phyloP scores from a whole-genome alignment of 139 green algal species.

The Tetradesmus obliquus region DNA sequence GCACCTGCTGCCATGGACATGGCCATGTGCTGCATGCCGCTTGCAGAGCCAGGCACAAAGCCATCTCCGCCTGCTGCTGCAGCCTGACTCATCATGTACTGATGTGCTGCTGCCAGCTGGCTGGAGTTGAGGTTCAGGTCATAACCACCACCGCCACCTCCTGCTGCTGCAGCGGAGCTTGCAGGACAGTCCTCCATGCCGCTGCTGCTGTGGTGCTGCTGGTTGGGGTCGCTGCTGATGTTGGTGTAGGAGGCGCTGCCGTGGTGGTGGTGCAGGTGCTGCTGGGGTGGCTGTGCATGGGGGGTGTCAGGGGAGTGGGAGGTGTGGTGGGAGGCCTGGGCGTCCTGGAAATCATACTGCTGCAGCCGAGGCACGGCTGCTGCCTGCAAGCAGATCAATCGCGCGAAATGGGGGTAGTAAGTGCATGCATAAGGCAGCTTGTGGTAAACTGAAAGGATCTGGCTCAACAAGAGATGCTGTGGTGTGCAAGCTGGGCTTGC shows the following conservation, averaged over 20 bases:
- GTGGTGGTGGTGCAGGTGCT: background rate
- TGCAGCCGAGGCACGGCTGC: background rate
- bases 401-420: too few relatives aligned
- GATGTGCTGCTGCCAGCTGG: background rate
- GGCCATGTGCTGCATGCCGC: background rate
- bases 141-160: background rate
- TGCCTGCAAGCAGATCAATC: background rate
- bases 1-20: background rate
- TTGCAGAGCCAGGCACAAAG: background rate
- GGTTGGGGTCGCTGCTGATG: background rate
- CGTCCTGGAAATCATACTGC: background rate
- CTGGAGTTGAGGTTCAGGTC: background rate
- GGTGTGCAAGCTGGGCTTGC: too few relatives aligned
- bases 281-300: background rate
- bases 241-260: background rate
- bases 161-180: background rate
- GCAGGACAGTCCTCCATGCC: background rate
- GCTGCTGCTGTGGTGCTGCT: background rate
- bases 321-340: background rate
- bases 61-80: background rate
- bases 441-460: too few relatives aligned
- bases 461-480: too few relatives aligned
- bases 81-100: conserved; percentile 1
- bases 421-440: too few relatives aligned
- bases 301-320: background rate